Evolutionary conservation across 2,329 filamentous ascomycete species (phyloP), one percentile per base, ranked within the genome.

Genomic region (Phoma sp.): DNA sequence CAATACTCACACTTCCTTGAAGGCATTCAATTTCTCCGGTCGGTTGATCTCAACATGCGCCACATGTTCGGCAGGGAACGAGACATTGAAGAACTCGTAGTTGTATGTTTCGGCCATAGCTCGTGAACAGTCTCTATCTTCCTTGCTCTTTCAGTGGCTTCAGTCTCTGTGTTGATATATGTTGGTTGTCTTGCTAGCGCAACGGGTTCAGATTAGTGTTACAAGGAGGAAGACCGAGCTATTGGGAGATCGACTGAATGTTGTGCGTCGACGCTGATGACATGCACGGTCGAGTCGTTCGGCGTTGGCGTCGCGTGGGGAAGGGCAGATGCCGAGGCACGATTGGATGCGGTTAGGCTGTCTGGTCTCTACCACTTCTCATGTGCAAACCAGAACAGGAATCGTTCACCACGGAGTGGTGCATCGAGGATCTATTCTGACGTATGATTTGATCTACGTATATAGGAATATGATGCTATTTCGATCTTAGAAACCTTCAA

Each of bases 1-100:
- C n/a, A 32, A 2, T 25, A 77, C 79, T 64, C 74, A 85, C 84
- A 77, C 79, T 73, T 91, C 87, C 63, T 86, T 84, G 75, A 96
- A 97, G 61, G 93, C 87, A 75, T 98, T 98, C 74, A 97, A 80
- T 80, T 96, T 96, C 63, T 85, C 77, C 1, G 93, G 86, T 1
- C 93, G 85, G 80, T 96, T 93, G 78, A 96, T 96, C 77, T 97
- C 89, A 55, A 98, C 89, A 74, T 96, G 91, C n/a, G 88, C 90
- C 43, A 97, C 88, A 78, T 87, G 87, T 69, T 88, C 83, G 33
- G 78, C 70, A 0, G 92, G 91, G 37, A 86, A 87, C n/a, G 84
- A 86, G 64, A 96, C 81, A 62, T 87, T 85, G 83, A 92, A 92
- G 80, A 90, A 81, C 64, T 88, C 79, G 77, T 85, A 88, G 9